Conservation (phyloP, 805 yeast genomes). For the Wickerhamomyces mucosus region DNA sequence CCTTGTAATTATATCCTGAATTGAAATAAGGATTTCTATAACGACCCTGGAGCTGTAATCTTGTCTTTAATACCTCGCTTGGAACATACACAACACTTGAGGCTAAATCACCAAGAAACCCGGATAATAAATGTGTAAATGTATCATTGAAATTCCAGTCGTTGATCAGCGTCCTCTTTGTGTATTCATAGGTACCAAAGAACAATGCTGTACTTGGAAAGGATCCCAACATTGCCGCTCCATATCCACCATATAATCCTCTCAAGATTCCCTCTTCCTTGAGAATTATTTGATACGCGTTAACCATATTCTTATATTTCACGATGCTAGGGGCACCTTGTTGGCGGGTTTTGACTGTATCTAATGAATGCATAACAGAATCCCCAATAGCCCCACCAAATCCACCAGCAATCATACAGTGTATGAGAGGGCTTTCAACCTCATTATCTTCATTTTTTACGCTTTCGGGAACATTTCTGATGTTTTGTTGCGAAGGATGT, state of each 20-base stretch:
- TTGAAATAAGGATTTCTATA: conserved; percentile 69
- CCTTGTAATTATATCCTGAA: conserved; percentile 80
- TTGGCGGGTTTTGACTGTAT: conserved; percentile 94
- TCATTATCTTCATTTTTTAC: no score
- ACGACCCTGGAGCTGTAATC: conserved; percentile 87
- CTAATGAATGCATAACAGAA: conserved; percentile 87
- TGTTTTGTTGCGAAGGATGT: neutral
- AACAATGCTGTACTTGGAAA: conserved; percentile 93
- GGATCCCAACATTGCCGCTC: conserved; percentile 87
- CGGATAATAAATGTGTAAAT: conserved; percentile 69
- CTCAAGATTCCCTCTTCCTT: conserved; percentile 74
- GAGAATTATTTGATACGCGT: conserved; percentile 69
- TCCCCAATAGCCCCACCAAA: conserved; percentile 93
- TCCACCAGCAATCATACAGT: conserved; percentile 83
- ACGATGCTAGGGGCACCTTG: conserved; percentile 75
- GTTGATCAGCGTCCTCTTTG: conserved; percentile 62
- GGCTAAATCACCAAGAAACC: conserved; percentile 88
- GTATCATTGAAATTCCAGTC: conserved; percentile 68
- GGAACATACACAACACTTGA: conserved; percentile 90
- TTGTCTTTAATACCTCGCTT: conserved; percentile 85
- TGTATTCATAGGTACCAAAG: conserved; percentile 80
- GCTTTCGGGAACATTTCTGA: no score
- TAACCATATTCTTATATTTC: conserved; percentile 66
- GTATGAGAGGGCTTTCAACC: conserved; percentile 32
- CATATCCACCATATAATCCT: conserved; percentile 88